Conservation (phyloP, 805 yeast genomes). For the Wickerhamomyces queroliae region DNA sequence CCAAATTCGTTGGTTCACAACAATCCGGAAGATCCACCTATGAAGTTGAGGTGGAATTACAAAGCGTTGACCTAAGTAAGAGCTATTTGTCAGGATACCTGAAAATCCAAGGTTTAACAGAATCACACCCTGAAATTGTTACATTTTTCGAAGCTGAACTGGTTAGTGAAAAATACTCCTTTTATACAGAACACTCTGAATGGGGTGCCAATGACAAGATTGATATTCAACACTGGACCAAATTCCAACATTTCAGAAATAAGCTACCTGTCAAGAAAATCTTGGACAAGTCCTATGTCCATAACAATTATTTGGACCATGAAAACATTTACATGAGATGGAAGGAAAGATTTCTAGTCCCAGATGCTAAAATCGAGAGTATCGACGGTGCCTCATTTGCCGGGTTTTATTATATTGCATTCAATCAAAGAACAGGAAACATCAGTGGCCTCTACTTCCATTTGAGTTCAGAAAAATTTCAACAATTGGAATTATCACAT, state of each 20-base stretch:
- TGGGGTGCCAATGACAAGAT: slow-evolving; percentile 62
- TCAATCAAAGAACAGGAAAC: slow-evolving; percentile 70
- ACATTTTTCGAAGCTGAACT: slow-evolving; percentile 71
- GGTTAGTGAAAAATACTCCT: slow-evolving; percentile 47
- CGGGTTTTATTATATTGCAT: slow-evolving; percentile 85
- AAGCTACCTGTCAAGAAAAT: slow-evolving; percentile 11
- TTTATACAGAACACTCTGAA: slow-evolving; percentile 22
- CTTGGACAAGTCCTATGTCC: slow-evolving; percentile 14
- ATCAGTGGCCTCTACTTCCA: slow-evolving; percentile 82
- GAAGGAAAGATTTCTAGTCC: slow-evolving; percentile 86
- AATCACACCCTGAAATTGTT: slow-evolving; percentile 61
- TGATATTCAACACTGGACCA: slow-evolving; percentile 63
- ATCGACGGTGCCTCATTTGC: slow-evolving; percentile 78
- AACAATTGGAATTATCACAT: slow-evolving; percentile 55
- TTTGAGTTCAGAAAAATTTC: slow-evolving; percentile 66
- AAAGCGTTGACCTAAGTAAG: slow-evolving; percentile 56
- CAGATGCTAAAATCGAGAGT: slow-evolving; percentile 55
- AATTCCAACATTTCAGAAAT: slow-evolving; percentile 42
- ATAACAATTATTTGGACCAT: slow-evolving; percentile 27
- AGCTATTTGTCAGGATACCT: slow-evolving; percentile 54
- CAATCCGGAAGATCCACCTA: slow-evolving; percentile 61
- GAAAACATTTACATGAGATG: slow-evolving; percentile 81
- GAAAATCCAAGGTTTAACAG: slow-evolving; percentile 64
- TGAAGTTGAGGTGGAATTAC: slow-evolving; percentile 63
- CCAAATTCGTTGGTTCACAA: slow-evolving; percentile 62